Evolutionary conservation across 2,329 filamentous ascomycete genomes (phyloP), one percentile per base, ranked within the genome.

Genomic region (Eutypella sp.): DNA sequence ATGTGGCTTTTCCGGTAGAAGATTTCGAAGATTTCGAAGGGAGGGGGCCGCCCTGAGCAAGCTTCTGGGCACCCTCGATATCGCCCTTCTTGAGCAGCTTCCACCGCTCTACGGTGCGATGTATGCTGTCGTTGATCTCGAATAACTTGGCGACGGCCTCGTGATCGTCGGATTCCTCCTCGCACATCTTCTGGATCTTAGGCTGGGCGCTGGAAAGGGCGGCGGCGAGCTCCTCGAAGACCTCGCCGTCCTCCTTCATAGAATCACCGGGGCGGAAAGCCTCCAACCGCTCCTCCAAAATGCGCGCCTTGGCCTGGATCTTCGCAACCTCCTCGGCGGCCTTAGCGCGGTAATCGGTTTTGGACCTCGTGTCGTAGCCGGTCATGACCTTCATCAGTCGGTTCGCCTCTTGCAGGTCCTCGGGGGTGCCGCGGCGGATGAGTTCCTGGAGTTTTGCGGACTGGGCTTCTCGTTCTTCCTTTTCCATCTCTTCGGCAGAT

Each of bases 371-470:
- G 66, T 99, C 93, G 67, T 88, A 99, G 51, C 93, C 93, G 44
- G 93, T 93, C 93, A 99, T 97, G 55, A 99, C 80, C 70, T 99
- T 99, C 93, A 99, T 99, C 44, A 99, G 76, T 57, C 89, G 85
- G 64, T 97, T 99, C 44, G 93, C 93, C 72, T 99, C 93, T 65
- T 96, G 92, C 48, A 99, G 72, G 65, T 99, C 93, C 53, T 95
- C 87, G 22, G 93, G 93, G 4, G 88, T 85, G 45, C 93, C 93
- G 55, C 93, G 79, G 49, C 93, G 85, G 62, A 99, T 97, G 44
- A 99, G 75, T 69, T 99, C 93, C 64, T 99, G 93, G 16, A 99
- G 77, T 68, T 99, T 99, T n/a, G 93, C 93, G 3, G 90, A 96
- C 63, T 99, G 93, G 2, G 92, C 92, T 57, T 92, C 89, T 47